These are phyloP conservation scores for Amauroascus niger DNA, from an alignment of 2,329 filamentous ascomycete genomes.

Conservation along the genomic window DNA sequence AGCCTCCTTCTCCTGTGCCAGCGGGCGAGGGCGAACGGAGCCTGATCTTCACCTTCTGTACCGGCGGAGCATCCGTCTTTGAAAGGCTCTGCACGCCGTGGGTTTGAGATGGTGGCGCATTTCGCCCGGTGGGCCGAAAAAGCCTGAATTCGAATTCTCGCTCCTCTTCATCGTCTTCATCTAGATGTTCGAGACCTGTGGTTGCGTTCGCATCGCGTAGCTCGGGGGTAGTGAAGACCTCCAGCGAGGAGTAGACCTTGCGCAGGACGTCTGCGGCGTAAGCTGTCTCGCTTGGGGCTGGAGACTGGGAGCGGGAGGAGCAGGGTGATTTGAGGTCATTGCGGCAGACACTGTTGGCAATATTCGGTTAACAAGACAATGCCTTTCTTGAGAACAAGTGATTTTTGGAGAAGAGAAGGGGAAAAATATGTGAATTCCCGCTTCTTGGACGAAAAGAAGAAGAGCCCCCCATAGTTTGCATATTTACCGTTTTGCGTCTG, in stretches of 20 bases:
- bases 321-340: conserved; percentile 14
- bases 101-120: background rate
- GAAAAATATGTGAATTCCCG: background rate
- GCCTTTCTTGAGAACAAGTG: no score
- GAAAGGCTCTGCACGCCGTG: background rate
- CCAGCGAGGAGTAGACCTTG: conserved; percentile 13
- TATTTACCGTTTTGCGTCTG: conserved; percentile 14
- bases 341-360: conserved; percentile 15
- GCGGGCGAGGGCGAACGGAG: conserved; percentile 31
- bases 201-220: background rate
- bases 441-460: no score
- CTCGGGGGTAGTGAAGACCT: conserved; percentile 8
- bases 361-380: background rate
- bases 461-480: background rate
- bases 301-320: conserved; percentile 15
- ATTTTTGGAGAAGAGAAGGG: background rate
- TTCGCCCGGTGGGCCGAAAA: conserved; percentile 24
- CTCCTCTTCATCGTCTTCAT: conserved; percentile 28
- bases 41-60: conserved; percentile 33
- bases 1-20: conserved; percentile 26
- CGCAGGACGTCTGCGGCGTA: conserved; percentile 14
- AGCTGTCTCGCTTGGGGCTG: conserved; percentile 11
- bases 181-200: conserved; percentile 2
- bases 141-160: conserved; percentile 38
- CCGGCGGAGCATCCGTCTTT: conserved; percentile 9